These are phyloP conservation scores for Cylindricascospora bacillispora DNA, from an alignment of 1,139 yeast genomes.

Conservation along the genomic window DNA sequence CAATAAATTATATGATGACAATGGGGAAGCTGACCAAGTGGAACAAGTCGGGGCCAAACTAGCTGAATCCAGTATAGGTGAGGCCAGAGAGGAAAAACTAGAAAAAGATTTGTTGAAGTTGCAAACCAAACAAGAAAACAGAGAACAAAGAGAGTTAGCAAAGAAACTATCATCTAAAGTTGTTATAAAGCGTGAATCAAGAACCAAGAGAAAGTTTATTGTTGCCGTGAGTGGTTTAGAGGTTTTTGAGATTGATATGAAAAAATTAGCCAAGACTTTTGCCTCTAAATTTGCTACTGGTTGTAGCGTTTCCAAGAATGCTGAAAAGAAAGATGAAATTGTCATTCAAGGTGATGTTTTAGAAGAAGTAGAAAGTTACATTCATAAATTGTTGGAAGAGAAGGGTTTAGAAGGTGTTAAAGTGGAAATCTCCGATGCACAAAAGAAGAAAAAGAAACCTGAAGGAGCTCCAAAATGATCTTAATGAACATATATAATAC, in stretches of 20 bases:
- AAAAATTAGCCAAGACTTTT: conserved; percentile 81
- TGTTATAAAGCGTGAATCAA: conserved; percentile 71
- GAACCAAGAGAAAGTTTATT: conserved; percentile 82
- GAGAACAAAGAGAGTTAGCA: conserved; percentile 72
- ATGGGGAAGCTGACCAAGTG: conserved; percentile 7
- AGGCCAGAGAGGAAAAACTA: conserved; percentile 70
- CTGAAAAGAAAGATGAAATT: conserved; percentile 84
- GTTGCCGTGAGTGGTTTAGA: conserved; percentile 82
- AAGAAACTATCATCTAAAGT: conserved; percentile 72
- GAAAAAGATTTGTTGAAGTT: conserved; percentile 72
- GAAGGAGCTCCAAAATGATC: conserved; percentile 18
- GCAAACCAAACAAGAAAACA: conserved; percentile 82
- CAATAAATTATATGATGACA: conserved; percentile 36
- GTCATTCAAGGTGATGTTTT: conserved; percentile 93
- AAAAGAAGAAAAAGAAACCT: conserved; percentile 53
- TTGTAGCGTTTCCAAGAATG: conserved; percentile 84
- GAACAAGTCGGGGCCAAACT: conserved; percentile 16
- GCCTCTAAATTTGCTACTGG: conserved; percentile 96
- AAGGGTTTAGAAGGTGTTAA: conserved; percentile 76
- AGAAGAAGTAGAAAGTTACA: conserved; percentile 75
- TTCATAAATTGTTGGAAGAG: conserved; percentile 59
- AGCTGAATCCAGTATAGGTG: conserved; percentile 26
- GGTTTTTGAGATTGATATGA: conserved; percentile 78
- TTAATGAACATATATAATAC: conserved; percentile 2
- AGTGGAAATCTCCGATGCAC: conserved; percentile 76